A percentile compares a stretch with the other conserved stretches of the same genome.
Conservation (phyloP, 352 stramenopile genomes). For the Stramenopiles sp. region DNA sequence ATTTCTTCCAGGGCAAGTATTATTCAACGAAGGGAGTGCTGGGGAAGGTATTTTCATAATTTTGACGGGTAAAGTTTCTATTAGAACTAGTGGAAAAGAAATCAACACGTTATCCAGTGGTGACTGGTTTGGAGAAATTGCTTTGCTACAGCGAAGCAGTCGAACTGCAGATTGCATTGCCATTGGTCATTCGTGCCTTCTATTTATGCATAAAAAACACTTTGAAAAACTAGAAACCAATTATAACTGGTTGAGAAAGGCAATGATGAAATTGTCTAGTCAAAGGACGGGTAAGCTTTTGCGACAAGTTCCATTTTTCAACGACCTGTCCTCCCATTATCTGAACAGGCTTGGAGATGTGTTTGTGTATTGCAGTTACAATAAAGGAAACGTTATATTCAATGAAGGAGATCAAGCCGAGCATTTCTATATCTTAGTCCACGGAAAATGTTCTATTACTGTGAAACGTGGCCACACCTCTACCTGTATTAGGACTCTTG, state of each 20-base stretch:
- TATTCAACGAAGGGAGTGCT: background rate
- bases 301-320: background rate
- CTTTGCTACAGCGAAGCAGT: background rate
- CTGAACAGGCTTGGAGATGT: background rate
- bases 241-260: background rate
- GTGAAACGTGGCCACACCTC: too few relatives aligned
- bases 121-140: background rate
- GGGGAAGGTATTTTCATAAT: background rate
- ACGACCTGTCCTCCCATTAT: background rate
- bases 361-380: background rate
- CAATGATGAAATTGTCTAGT: background rate
- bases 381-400: background rate
- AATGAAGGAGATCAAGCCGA: background rate
- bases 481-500: background rate
- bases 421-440: background rate
- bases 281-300: background rate
- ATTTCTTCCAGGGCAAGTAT: background rate
- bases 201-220: background rate
- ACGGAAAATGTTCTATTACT: background rate
- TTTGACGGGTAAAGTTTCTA: background rate
- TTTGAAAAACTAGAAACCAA: background rate
- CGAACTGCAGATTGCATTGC: background rate
- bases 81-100: background rate
- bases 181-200: background rate
- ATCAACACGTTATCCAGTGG: background rate